Percentiles rank a stretch among this genome's conserved stretches.
These are phyloP conservation scores for Cenchrus americanus DNA, from an alignment of 176 grass and related monocot species.

Conservation along the genomic window DNA sequence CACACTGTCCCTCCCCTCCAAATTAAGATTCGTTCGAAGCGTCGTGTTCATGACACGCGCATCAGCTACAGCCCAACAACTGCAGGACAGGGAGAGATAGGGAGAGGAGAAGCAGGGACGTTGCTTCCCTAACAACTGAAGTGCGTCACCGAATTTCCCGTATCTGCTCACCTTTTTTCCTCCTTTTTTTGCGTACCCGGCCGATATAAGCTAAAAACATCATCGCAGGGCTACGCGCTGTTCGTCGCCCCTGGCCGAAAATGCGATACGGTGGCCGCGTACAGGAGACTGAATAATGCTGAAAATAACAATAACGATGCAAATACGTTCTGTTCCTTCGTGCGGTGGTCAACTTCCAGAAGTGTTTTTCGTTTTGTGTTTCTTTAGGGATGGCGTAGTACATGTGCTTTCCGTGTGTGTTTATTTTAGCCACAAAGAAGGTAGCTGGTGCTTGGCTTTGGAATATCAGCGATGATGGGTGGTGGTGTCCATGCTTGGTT, in stretches of 20 bases:
- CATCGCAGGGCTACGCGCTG: slow-evolving; percentile 6
- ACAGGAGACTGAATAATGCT: background rate
- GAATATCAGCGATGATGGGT: background rate
- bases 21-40: slow-evolving; percentile 13
- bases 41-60: slow-evolving; percentile 42
- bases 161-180: background rate
- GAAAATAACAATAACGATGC: background rate
- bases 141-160: slow-evolving; percentile 30
- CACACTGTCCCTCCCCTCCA: no score
- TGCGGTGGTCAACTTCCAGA: slow-evolving; percentile 46
- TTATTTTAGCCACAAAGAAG: background rate
- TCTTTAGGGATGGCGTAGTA: slow-evolving; percentile 1
- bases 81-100: background rate
- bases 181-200: background rate
- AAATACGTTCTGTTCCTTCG: background rate
- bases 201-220: background rate
- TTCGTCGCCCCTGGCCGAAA: background rate
- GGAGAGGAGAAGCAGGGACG: background rate
- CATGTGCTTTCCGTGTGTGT: background rate
- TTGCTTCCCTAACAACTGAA: slow-evolving; percentile 34
- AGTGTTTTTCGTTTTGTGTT: background rate
- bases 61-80: slow-evolving; percentile 47
- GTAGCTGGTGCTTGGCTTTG: background rate
- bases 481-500: slow-evolving; percentile 15
- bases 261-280: slow-evolving; percentile 18